Evolutionary conservation across 2,329 filamentous ascomycete genomes (phyloP).

Genomic region (Tolypocladium album): DNA sequence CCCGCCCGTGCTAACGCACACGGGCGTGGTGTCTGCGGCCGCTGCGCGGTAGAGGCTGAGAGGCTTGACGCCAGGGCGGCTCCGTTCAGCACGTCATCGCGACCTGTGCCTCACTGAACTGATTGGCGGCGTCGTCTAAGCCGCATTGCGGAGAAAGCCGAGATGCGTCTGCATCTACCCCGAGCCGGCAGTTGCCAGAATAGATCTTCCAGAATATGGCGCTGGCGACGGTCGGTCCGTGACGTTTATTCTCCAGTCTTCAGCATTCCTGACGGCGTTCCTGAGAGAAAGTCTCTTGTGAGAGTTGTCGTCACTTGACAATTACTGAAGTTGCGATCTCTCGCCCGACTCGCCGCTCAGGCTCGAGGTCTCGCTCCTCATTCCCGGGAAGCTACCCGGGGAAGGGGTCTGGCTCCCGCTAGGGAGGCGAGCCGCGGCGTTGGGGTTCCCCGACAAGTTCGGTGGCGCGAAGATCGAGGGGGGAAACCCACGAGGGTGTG

Average conservation of each 20-base stretch:
- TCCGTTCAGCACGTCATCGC: not conserved
- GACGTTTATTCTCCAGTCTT: too few relatives aligned
- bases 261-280: too few relatives aligned
- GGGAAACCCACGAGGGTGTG: constrained; percentile 36
- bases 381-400: constrained; percentile 60
- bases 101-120: too few relatives aligned
- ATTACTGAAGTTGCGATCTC: too few relatives aligned
- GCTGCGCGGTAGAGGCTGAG: not conserved
- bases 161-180: too few relatives aligned
- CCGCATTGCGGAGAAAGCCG: too few relatives aligned
- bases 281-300: too few relatives aligned
- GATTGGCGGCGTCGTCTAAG: too few relatives aligned
- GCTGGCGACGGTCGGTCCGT: too few relatives aligned
- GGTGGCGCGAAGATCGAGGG: constrained; percentile 44
- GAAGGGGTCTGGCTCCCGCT: constrained; percentile 33
- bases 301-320: too few relatives aligned
- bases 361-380: constrained; percentile 54
- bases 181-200: too few relatives aligned
- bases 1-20: not conserved
- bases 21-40: not conserved
- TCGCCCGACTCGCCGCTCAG: constrained; percentile 57
- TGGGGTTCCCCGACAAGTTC: constrained; percentile 38
- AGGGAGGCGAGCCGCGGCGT: constrained; percentile 39
- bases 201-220: too few relatives aligned
- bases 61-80: not conserved